Evolutionary conservation across 805 yeast species (phyloP), one percentile per base, ranked within the genome.

Genomic region (Torulaspora maleeae): DNA sequence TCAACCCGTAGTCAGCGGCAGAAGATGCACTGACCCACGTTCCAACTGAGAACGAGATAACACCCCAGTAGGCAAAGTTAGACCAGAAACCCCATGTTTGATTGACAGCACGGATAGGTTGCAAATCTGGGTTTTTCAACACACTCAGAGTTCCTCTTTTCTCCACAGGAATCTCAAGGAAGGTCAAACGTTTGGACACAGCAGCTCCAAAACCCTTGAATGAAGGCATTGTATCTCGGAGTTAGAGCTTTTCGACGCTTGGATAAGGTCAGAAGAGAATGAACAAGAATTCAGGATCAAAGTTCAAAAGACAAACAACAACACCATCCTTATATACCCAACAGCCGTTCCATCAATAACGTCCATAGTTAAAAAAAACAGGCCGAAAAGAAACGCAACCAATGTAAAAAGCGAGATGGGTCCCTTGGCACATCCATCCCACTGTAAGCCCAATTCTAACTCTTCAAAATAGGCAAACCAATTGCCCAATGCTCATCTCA

Each of bases 1-100:
- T 66, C 43, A 76, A 58, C 2, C 80, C 80, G 7, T 72, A 60
- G 4, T 68, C 51, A 7, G 76, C 51, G 8, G 76, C 64, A 2
- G 79, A 66, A 7, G 74, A 61, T 1, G 76, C 78, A 41, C 73
- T 64, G 13, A 71, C 52, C 74, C 75, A 71, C 5, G 77, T 72
- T 13, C 73, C 66, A 46, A 74, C 70, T 40, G 74, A 64, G 41
- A 76, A 66, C 1, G 74, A 67, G 11, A 72, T 63, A 24, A 73
- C 60, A 8, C 73, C 73, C 78, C 78, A 73, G 51, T 72, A 73
- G 2, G 68, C 67, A 45, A 67, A 66, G 41, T 67, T 67, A 1
- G 71, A 67, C 61, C 64, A 67, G 36, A 68, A 64, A 28, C 72
- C 71, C 73, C 73, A 69, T 9, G 64, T 63, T 50, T 69, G 66